phyloP scores from a whole-genome alignment of 2,329 filamentous ascomycete genomes.

The Calonectria ilicicola region DNA sequence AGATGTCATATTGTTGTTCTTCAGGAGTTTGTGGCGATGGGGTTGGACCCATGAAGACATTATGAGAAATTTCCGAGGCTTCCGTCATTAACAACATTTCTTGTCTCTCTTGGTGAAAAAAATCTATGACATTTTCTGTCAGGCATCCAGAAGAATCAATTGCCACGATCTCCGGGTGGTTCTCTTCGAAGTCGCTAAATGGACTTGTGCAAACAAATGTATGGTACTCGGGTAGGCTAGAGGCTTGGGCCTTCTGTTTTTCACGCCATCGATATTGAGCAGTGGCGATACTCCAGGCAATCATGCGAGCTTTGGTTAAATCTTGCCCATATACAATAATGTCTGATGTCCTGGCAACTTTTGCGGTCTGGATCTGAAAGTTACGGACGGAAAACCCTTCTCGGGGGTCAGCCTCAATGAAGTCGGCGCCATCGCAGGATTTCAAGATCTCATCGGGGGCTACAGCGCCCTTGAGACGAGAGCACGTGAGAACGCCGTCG shows the following conservation, averaged over 20 bases:
- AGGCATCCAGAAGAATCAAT: conserved; percentile 77
- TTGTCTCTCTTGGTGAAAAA: conserved; percentile 86
- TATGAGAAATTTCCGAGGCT: conserved; percentile 87
- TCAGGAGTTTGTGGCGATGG: conserved; percentile 74
- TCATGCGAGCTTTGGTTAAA: conserved; percentile 67
- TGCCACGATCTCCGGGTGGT: conserved; percentile 78
- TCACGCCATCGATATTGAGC: conserved; percentile 84
- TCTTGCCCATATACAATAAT: conserved; percentile 92
- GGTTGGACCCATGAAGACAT: conserved; percentile 91
- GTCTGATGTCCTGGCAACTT: conserved; percentile 88
- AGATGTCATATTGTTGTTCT: conserved; percentile 78
- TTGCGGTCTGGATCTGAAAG: conserved; percentile 95
- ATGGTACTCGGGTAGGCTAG: conserved; percentile 76
- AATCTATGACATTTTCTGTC: conserved; percentile 86
- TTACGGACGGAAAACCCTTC: conserved; percentile 97
- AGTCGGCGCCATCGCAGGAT: conserved; percentile 63
- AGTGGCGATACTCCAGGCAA: conserved; percentile 76
- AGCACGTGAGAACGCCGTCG: conserved; percentile 79
- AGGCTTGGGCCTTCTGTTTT: conserved; percentile 68
- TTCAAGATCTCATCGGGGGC: conserved; percentile 83
- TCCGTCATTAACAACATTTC: conserved; percentile 97
- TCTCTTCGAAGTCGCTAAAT: conserved; percentile 79
- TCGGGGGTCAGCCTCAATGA: conserved; percentile 85
- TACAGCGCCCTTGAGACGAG: conserved; percentile 89
- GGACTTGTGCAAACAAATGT: conserved; percentile 80